Conservation (phyloP, 2,329 filamentous ascomycete genomes). For the Penicillium occitanis region DNA sequence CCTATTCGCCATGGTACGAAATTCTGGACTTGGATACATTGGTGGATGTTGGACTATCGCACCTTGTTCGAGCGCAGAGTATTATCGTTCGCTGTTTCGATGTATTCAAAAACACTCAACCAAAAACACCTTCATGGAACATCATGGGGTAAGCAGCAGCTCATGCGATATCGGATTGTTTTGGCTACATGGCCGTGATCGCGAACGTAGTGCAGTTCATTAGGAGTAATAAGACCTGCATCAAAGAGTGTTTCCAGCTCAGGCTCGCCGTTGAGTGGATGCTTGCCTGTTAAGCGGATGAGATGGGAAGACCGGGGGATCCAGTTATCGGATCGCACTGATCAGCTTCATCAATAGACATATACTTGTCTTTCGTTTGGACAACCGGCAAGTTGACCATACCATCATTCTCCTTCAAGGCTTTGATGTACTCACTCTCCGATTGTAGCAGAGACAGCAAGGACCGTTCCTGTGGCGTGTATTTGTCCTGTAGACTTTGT, state of each 20-base stretch:
- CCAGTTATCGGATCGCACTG: constrained; percentile 57
- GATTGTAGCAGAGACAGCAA: constrained; percentile 44
- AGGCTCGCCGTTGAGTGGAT: constrained; percentile 55
- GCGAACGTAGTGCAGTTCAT: constrained; percentile 53
- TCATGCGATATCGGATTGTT: constrained; percentile 4
- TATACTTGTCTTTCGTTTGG: constrained; percentile 29
- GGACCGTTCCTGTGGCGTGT: constrained; percentile 46
- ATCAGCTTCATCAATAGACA: constrained; percentile 51
- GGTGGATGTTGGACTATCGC: constrained; percentile 50
- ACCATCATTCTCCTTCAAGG: constrained; percentile 47
- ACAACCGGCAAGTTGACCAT: constrained; percentile 39
- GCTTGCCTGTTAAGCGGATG: constrained; percentile 54
- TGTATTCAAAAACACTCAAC: constrained; percentile 54
- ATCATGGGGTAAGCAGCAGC: constrained; percentile 40
- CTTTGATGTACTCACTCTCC: constrained; percentile 46
- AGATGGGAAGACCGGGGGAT: constrained; percentile 50
- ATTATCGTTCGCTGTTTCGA: constrained; percentile 52
- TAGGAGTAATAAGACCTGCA: constrained; percentile 53
- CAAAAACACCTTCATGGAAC: constrained; percentile 49
- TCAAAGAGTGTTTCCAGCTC: constrained; percentile 45
- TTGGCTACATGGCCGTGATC: constrained; percentile 52
- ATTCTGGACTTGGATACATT: constrained; percentile 57
- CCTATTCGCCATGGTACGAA: constrained; percentile 55
- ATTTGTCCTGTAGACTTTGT: constrained; percentile 24
- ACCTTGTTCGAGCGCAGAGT: constrained; percentile 45